A percentile compares a stretch with the other conserved stretches of the same genome.
phyloP scores from a whole-genome alignment of 2,329 filamentous ascomycete genomes.

The Emergomyces orientalis region DNA sequence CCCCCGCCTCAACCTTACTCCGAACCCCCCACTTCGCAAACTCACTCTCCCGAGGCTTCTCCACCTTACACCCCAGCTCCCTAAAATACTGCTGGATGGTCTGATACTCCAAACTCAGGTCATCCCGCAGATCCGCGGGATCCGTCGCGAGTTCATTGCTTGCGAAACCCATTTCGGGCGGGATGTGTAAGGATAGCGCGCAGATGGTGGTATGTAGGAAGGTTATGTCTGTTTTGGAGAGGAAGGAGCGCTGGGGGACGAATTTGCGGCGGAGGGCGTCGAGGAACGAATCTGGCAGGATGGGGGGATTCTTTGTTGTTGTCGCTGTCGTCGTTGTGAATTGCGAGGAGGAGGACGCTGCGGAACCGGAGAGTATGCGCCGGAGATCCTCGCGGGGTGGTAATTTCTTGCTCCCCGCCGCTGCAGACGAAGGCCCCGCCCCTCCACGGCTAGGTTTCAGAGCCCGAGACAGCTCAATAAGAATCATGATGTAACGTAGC shows the following conservation, averaged over 20 bases:
- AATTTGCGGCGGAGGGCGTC: slow-evolving; percentile 35
- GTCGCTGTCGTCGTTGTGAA: slow-evolving; percentile 11
- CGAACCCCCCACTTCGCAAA: slow-evolving; percentile 40
- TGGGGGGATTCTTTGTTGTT: slow-evolving; percentile 9
- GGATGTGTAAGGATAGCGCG: slow-evolving; percentile 39
- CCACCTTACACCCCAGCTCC: slow-evolving; percentile 38
- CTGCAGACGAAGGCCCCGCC: slow-evolving; percentile 12
- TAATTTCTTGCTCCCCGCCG: slow-evolving; percentile 32
- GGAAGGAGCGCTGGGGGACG: slow-evolving; percentile 28
- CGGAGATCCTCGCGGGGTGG: slow-evolving; percentile 34
- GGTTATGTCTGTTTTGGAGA: slow-evolving; percentile 34
- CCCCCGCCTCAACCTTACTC: slow-evolving; percentile 49
- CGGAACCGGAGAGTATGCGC: slow-evolving; percentile 27
- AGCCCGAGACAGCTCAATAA: slow-evolving; percentile 34
- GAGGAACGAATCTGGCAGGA: slow-evolving; percentile 32
- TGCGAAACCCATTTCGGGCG: slow-evolving; percentile 30
- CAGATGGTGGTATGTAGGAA: slow-evolving; percentile 40
- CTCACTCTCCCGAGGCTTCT: slow-evolving; percentile 34
- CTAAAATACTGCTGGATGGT: slow-evolving; percentile 35
- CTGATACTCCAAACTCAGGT: slow-evolving; percentile 32
- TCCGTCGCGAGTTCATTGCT: slow-evolving; percentile 36
- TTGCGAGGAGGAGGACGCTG: slow-evolving; percentile 17
- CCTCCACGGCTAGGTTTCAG: slow-evolving; percentile 24
- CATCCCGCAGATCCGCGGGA: slow-evolving; percentile 37
- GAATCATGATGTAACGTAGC: slow-evolving; percentile 37